phyloP scores from a whole-genome alignment of 306 rosid species.

The Trifolium pratense region DNA sequence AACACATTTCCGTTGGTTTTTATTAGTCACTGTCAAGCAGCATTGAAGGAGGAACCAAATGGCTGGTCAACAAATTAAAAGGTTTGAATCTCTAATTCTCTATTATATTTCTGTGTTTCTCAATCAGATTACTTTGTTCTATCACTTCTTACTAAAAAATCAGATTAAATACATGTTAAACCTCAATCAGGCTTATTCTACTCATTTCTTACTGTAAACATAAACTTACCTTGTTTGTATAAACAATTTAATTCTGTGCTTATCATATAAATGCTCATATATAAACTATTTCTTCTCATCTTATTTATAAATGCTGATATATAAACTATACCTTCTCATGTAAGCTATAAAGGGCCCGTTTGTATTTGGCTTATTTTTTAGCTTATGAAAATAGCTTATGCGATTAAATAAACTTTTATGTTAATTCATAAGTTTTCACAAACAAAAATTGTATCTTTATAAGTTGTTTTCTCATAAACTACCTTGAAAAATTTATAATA shows the following conservation, averaged over 20 bases:
- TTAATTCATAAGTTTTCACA: no score
- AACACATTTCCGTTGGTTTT: constrained; percentile 40
- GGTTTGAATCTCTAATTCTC: constrained; percentile 54
- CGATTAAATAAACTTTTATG: no score
- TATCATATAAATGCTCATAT: not conserved
- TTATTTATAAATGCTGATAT: no score
- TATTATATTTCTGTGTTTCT: not conserved
- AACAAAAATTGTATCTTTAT: no score
- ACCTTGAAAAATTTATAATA: no score
- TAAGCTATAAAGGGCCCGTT: no score
- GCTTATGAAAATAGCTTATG: no score
- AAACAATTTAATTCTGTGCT: not conserved
- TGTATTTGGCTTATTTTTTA: no score
- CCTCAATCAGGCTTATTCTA: not conserved
- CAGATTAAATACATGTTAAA: not conserved
- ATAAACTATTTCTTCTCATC: not conserved
- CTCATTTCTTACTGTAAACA: no score
- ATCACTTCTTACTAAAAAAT: not conserved
- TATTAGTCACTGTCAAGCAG: constrained; percentile 68
- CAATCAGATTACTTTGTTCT: not conserved
- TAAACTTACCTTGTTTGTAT: not conserved
- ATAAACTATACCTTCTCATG: no score
- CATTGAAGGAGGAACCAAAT: constrained; percentile 78
- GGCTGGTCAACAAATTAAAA: constrained; percentile 85
- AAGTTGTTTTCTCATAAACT: no score